A percentile compares a stretch with the other conserved stretches of the same genome.
phyloP scores from a whole-genome alignment of 441 rosid species.

The Gossypium davidsonii region DNA sequence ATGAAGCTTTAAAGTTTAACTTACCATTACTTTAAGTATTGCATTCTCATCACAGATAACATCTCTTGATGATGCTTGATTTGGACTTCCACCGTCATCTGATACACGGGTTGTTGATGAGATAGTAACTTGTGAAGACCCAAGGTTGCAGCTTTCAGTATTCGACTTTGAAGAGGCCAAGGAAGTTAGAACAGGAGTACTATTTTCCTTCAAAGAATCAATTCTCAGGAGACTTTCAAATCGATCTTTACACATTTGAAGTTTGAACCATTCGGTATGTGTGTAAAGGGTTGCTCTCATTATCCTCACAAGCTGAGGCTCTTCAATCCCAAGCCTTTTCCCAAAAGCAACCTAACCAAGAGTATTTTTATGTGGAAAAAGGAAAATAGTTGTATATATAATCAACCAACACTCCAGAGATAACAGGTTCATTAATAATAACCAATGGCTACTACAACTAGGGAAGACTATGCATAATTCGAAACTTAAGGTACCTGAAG shows the following conservation, averaged over 20 bases:
- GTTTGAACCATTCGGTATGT: constrained; percentile 81
- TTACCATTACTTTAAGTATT: constrained; percentile 89
- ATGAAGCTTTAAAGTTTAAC: constrained; percentile 17
- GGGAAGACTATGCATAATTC: neutral
- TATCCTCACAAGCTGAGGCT: constrained; percentile 82
- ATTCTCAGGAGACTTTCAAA: constrained; percentile 63
- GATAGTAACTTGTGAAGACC: constrained; percentile 64
- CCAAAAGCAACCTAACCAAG: constrained; percentile 63
- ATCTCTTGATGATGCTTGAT: constrained; percentile 61
- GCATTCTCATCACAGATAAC: constrained; percentile 73
- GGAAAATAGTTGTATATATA: neutral
- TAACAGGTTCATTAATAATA: neutral
- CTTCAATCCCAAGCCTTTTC: constrained; percentile 71
- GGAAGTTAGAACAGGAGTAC: constrained; percentile 41
- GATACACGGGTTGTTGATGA: constrained; percentile 57
- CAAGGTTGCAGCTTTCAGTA: constrained; percentile 57
- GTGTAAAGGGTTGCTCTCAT: constrained; percentile 83
- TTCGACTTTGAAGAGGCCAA: constrained; percentile 49
- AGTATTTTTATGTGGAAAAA: neutral
- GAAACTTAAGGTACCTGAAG: constrained; percentile 52
- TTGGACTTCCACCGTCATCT: constrained; percentile 74
- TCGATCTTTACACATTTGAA: constrained; percentile 92
- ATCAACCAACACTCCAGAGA: neutral
- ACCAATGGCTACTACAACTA: neutral
- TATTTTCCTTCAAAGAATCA: constrained; percentile 71